phyloP scores from a whole-genome alignment of 2,329 filamentous ascomycete species.

The Aurifilum marmelostoma region DNA sequence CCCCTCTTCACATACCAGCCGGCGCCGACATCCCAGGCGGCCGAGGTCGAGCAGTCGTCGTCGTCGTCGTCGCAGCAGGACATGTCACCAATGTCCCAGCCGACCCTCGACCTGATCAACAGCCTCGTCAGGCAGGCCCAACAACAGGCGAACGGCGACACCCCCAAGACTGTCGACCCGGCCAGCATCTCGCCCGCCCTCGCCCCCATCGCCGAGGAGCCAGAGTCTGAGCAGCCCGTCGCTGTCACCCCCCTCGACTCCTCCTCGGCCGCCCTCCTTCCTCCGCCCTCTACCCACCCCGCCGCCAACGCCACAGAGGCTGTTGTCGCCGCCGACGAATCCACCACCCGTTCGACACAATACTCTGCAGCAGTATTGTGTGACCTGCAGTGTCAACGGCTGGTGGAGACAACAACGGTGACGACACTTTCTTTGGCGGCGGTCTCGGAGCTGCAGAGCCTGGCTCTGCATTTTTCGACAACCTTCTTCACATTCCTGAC shows the following conservation, averaged over 20 bases:
- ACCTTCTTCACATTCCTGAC: conserved; percentile 52
- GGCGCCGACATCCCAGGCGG: conserved; percentile 11
- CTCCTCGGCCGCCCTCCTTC: conserved; percentile 27
- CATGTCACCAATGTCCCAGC: conserved; percentile 16
- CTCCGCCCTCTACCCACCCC: conserved; percentile 18
- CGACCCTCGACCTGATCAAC: conserved; percentile 41
- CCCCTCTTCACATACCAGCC: conserved; percentile 51
- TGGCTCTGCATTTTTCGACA: conserved; percentile 63
- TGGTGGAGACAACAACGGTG: conserved; percentile 60
- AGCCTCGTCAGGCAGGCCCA: conserved; percentile 47
- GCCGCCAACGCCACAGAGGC: conserved; percentile 32
- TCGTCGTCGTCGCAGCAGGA: background rate
- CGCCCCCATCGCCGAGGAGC: conserved; percentile 52
- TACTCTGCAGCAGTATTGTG: conserved; percentile 99
- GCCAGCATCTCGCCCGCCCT: conserved; percentile 63
- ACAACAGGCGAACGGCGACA: conserved; percentile 39
- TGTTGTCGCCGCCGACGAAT: conserved; percentile 35
- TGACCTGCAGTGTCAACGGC: conserved; percentile 98
- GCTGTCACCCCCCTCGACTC: conserved; percentile 34
- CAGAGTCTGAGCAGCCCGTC: conserved; percentile 36
- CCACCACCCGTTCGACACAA: conserved; percentile 94
- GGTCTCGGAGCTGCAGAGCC: conserved; percentile 56
- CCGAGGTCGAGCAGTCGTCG: background rate
- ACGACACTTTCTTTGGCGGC: conserved; percentile 45
- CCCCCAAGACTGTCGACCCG: conserved; percentile 57